Percentiles rank a stretch among this genome's conserved stretches.
phyloP scores from a whole-genome alignment of 2,329 filamentous ascomycete species.

The Pseudogymnoascus sp. region DNA sequence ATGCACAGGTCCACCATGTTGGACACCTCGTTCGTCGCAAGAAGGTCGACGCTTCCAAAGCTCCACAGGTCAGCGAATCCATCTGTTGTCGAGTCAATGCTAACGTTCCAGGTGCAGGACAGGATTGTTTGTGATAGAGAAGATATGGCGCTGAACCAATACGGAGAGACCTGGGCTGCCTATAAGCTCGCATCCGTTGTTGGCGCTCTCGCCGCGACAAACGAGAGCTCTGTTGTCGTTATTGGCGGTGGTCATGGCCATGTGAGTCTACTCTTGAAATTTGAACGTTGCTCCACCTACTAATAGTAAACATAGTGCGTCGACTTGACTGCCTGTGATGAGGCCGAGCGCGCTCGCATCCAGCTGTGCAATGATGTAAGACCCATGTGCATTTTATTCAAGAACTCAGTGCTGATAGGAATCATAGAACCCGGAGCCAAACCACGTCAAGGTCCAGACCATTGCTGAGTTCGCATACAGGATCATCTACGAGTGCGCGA shows the following conservation, averaged over 20 bases:
- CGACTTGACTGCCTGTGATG: slow-evolving; percentile 8
- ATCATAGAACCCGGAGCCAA: not conserved
- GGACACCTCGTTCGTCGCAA: not conserved
- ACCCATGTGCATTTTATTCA: not conserved
- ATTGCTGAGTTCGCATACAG: slow-evolving; percentile 8
- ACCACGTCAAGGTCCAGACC: not conserved
- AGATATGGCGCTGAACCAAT: not conserved
- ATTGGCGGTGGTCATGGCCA: slow-evolving; percentile 1
- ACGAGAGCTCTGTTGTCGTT: not conserved
- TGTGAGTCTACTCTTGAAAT: not conserved
- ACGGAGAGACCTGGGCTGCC: slow-evolving; percentile 7
- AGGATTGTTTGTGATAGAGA: slow-evolving; percentile 1
- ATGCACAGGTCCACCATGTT: slow-evolving; percentile 5
- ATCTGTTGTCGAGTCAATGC: not conserved
- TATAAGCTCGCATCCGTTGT: slow-evolving; percentile 8
- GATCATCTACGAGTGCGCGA: slow-evolving; percentile 10
- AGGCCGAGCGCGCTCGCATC: slow-evolving; percentile 2
- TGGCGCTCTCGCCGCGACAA: not conserved
- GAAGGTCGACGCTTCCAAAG: not conserved
- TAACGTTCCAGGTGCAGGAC: not conserved
- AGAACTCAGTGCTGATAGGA: not conserved
- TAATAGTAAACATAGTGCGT: not conserved
- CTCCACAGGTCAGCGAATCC: not conserved
- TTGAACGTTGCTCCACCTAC: not conserved
- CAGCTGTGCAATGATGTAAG: slow-evolving; percentile 6